A percentile compares a stretch with the other conserved stretches of the same genome.
These are phyloP conservation scores for Pestalotiopsis fici DNA, from an alignment of 2,329 filamentous ascomycete species.

Conservation along the genomic window DNA sequence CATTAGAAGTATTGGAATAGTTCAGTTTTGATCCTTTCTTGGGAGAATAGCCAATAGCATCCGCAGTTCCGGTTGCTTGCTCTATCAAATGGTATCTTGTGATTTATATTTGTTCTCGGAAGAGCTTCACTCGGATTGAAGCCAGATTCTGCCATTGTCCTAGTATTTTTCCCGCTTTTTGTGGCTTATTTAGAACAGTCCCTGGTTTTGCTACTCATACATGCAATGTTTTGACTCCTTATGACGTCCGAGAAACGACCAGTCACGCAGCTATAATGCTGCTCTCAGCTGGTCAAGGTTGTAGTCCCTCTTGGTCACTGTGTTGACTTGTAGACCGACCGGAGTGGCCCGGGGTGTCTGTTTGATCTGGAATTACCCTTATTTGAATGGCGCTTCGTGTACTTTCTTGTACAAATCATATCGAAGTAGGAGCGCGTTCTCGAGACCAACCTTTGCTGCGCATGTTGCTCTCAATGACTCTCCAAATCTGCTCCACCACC, in stretches of 20 bases:
- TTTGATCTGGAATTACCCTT: neutral
- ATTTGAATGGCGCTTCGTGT: neutral
- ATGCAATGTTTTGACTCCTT: neutral
- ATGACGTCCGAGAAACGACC: neutral
- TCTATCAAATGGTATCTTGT: neutral
- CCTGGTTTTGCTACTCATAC: neutral
- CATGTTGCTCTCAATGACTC: constrained; percentile 86
- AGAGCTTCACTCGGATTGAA: neutral
- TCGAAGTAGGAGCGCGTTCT: constrained; percentile 63
- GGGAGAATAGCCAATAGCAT: neutral
- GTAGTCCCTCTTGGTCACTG: neutral
- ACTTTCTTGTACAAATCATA: constrained; percentile 28
- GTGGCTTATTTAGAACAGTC: neutral
- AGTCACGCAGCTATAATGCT: neutral
- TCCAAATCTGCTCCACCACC: constrained; percentile 92
- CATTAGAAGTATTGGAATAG: neutral
- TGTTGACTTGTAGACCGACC: neutral
- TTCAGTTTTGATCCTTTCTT: neutral
- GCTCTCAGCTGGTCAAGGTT: neutral
- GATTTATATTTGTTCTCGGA: neutral
- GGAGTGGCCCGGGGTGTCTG: neutral
- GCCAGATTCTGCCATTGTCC: neutral
- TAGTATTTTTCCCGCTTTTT: neutral
- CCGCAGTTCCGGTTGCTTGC: neutral
- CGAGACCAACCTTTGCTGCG: constrained; percentile 78